Base-by-base conservation (phyloP, 2,329 filamentous ascomycete genomes). In the Elsinoe batatas region DNA sequence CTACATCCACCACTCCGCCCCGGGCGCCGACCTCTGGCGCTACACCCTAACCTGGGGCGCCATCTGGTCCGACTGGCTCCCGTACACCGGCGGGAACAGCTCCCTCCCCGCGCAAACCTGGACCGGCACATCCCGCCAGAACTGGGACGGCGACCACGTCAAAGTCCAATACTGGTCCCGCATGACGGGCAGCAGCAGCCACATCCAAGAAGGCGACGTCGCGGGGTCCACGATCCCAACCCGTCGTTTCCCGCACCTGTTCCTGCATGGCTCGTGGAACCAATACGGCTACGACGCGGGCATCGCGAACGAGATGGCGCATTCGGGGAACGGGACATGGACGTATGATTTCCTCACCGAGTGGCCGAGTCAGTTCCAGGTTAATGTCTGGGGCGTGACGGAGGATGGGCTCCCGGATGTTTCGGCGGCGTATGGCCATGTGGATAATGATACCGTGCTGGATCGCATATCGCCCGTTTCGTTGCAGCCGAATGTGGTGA, bases 361-460 rank as follows among this genome's bases (percentile, higher is more conserved):
- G 63, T 85, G 80, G 77, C 82, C 82, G 5, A 76, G 78, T 2
- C 69, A 76, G 47, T 76, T 81, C 56, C 81, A 84, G 62, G 69
- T 84, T 57, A 85, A 84, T 60, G 74, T 83, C 4, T 85, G 83
- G 82, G 83, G 82, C 53, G 80, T 84, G 64, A 82, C 84, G 61
- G 76, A 77, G 0, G 76, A 84, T 65, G 80, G 81, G 17, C 69
- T 78, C 61, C 81, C 82, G 0, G 82, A 85, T 65, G 74, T 80
- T 58, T 76, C 76, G 6, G 75, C 73, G 56, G 76, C 82, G 1
- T 79, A 76, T 58, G 83, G 83, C 18, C 82, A 85, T 64, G 75
- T 82, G 12, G 79, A 85, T 62, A 71, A 72, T 22, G 81, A 85
- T 63, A 73, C 72, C 2, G 72, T 85, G 5, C 68, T 84, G 17